phyloP scores from a whole-genome alignment of 1,139 yeast genomes.

The Kodamaea sp. region DNA sequence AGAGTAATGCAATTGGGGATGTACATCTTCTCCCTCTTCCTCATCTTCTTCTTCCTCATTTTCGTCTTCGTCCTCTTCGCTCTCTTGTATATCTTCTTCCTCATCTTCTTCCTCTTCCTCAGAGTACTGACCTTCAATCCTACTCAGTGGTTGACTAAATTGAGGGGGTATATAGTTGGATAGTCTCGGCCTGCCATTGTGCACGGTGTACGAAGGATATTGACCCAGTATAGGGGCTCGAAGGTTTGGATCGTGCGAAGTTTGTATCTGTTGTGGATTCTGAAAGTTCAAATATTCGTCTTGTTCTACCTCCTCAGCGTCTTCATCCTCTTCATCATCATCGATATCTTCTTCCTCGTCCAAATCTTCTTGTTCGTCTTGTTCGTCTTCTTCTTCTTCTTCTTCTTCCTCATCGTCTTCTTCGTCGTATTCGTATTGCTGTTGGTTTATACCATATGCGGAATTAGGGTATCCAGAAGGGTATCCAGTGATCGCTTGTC shows the following conservation, averaged over 20 bases:
- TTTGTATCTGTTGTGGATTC: background rate
- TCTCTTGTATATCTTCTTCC: conserved; percentile 4
- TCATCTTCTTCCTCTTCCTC: conserved; percentile 6
- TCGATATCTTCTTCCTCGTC: conserved; percentile 3
- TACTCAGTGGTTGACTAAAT: background rate
- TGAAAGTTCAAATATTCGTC: background rate
- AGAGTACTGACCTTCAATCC: background rate
- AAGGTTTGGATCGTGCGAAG: background rate
- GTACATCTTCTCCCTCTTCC: conserved; percentile 7
- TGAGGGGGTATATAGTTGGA: conserved; percentile 3
- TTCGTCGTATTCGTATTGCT: conserved; percentile 1
- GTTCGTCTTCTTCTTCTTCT: conserved; percentile 3
- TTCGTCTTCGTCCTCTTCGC: conserved; percentile 8
- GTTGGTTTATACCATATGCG: too few relatives aligned
- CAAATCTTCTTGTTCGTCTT: conserved; percentile 3
- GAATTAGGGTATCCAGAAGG: too few relatives aligned
- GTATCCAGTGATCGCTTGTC: too few relatives aligned
- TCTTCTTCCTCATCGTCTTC: conserved; percentile 2
- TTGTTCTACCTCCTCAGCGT: background rate
- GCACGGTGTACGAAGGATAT: conserved; percentile 5
- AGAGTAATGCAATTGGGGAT: too few relatives aligned
- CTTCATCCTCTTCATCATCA: conserved; percentile 3
- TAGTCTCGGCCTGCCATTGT: conserved; percentile 13
- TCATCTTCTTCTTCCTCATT: conserved; percentile 7
- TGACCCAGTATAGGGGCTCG: too few relatives aligned